Evolutionary conservation across 441 rosid genomes (phyloP), one percentile per base, ranked within the genome.

Genomic region (Adansonia grandidieri): DNA sequence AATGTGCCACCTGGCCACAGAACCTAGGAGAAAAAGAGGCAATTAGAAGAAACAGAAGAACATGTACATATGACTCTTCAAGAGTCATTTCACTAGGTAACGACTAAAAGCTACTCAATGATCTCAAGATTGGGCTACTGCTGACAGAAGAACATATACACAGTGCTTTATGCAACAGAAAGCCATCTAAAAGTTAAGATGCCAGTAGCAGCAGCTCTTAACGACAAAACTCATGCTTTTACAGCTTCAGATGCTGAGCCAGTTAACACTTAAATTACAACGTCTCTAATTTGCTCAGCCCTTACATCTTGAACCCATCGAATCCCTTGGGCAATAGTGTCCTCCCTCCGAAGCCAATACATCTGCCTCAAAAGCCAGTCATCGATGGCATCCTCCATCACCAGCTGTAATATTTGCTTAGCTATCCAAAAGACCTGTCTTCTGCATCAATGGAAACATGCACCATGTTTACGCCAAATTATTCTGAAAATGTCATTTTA

Each of bases 361-460:
- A 96, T 86, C 82, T 88, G 96, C 79, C 95, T 85, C 85, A 96
- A 79, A 76, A 96, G 97, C 89, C 88, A 96, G 83, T 96, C 99
- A 86, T 94, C 99, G 51, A 94, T 93, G 75, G 98, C 98, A 88
- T 94, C 98, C 85, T 94, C 99, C 99, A 94, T 96, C 71, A 94
- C 85, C 77, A 96, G 83, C 83, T 96, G 99, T 73, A 94, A 79
- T 81, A 96, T 94, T 85, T 96, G 97, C 87, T 93, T 96, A 76
- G 98, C 94, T 71, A 96, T 92, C 98, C 98, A 94, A 84, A 94
- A 94, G 81, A 94, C 98, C 81, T 96, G 98, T 77, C 99, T 89
- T 84, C 99, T 96, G 91, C 81, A 78, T 14, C 50, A 81, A 75
- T 61, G 78, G 82, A 74, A 70, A 83, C 58, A 83, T 60, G 24